These are phyloP conservation scores for Rhizodiscina lignyota DNA, from an alignment of 495 filamentous ascomycete genomes.

Conservation along the genomic window DNA sequence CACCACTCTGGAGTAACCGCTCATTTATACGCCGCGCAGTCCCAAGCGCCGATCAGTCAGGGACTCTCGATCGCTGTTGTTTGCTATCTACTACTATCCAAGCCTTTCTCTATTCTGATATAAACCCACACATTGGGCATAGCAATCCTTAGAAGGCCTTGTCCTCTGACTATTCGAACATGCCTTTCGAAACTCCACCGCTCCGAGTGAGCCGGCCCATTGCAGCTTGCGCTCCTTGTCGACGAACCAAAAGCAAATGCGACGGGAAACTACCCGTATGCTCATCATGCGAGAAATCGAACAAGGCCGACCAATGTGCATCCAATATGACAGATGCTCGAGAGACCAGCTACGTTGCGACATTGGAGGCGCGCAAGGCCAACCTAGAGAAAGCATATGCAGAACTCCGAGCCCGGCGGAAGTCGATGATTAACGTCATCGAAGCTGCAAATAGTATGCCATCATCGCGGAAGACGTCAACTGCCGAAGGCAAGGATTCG, in stretches of 20 bases:
- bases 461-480: constrained; percentile 9
- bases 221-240: constrained; percentile 83
- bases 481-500: constrained; percentile 8
- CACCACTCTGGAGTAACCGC: too few species aligned
- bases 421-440: constrained; percentile 21
- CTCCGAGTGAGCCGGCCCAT: constrained; percentile 83
- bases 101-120: too few species aligned
- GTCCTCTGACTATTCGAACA: constrained; percentile 1
- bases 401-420: constrained; percentile 41
- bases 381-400: constrained; percentile 58
- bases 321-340: constrained; percentile 87
- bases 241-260: constrained; percentile 86
- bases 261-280: constrained; percentile 90
- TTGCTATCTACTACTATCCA: too few species aligned
- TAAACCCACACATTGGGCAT: too few species aligned
- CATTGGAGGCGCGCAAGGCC: constrained; percentile 74
- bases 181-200: constrained; percentile 51
- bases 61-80: too few species aligned
- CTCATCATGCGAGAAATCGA: constrained; percentile 76
- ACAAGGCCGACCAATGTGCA: constrained; percentile 69
- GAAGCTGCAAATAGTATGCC: constrained; percentile 11
- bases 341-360: constrained; percentile 88
- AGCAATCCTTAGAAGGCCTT: too few species aligned
- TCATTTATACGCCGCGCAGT: too few species aligned
- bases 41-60: too few species aligned